Evolutionary conservation across 805 yeast genomes (phyloP).

Genomic region (Yarrowia phangngaensis): DNA sequence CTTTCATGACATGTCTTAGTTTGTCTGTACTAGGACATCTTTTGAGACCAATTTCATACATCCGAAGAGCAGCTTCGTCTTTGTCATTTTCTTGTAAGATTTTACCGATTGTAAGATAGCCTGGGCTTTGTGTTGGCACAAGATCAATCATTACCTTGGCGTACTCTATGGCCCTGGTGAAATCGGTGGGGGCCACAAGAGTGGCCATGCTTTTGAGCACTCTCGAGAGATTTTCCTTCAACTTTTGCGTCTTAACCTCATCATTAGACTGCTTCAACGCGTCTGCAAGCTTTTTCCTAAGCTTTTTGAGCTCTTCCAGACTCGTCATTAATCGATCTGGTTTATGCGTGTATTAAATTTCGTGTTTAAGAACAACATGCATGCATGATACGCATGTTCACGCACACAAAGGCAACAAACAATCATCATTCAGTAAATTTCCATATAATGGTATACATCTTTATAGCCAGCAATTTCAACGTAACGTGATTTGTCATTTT

Average conservation of each 20-base stretch:
- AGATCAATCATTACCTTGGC: conserved; percentile 12
- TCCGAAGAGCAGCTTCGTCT: conserved; percentile 15
- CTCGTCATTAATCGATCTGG: conserved; percentile 3
- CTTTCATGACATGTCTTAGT: neutral
- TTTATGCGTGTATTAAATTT: neutral
- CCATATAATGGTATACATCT: too few species aligned
- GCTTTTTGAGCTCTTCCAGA: conserved; percentile 10
- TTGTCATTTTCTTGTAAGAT: conserved; percentile 16
- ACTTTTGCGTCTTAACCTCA: neutral
- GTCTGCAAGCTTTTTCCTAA: conserved; percentile 11
- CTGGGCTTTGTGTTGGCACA: neutral
- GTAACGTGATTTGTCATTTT: too few species aligned
- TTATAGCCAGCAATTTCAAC: too few species aligned
- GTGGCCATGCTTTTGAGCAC: conserved; percentile 14
- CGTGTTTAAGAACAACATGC: too few species aligned
- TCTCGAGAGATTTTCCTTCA: conserved; percentile 10
- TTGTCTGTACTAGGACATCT: conserved; percentile 2
- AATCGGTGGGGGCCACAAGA: conserved; percentile 6
- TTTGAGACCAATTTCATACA: conserved; percentile 15
- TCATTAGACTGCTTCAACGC: conserved; percentile 9
- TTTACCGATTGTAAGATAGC: conserved; percentile 21
- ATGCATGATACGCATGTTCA: too few species aligned
- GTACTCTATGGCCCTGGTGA: conserved; percentile 18
- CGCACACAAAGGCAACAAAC: too few species aligned
- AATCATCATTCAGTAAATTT: too few species aligned